These are phyloP conservation scores for Solioccasus polychromus DNA, from an alignment of 768 basidiomycete genomes.

Conservation along the genomic window DNA sequence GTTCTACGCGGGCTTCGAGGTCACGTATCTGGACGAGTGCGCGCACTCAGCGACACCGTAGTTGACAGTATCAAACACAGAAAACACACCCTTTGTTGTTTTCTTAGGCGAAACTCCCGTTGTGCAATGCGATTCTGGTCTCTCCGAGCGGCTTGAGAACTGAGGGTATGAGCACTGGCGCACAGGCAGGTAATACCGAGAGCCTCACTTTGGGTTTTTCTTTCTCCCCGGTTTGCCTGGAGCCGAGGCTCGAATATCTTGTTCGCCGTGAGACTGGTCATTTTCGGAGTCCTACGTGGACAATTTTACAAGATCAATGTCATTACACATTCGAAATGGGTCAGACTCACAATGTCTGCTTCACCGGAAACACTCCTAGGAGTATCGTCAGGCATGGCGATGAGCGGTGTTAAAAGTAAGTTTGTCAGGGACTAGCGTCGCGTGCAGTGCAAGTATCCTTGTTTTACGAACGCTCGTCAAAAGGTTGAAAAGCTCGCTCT, in stretches of 20 bases:
- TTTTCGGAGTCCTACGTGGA: slow-evolving; percentile 62
- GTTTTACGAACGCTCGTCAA: too few relatives aligned
- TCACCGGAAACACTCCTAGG: slow-evolving; percentile 65
- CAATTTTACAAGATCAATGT: slow-evolving; percentile 7
- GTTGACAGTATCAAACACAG: not conserved
- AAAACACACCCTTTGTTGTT: slow-evolving; percentile 73
- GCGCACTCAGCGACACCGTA: slow-evolving; percentile 4
- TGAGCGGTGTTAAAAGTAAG: slow-evolving; percentile 19
- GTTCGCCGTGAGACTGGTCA: slow-evolving; percentile 53
- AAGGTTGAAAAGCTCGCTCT: too few relatives aligned
- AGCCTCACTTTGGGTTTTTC: slow-evolving; percentile 82
- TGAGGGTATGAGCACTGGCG: slow-evolving; percentile 16
- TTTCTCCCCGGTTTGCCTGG: slow-evolving; percentile 61
- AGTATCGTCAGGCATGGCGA: slow-evolving; percentile 47
- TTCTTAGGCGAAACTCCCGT: slow-evolving; percentile 87
- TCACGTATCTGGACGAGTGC: slow-evolving; percentile 72
- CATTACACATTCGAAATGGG: slow-evolving; percentile 11
- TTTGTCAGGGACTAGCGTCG: slow-evolving; percentile 31
- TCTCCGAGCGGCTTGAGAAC: slow-evolving; percentile 83
- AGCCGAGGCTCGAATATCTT: slow-evolving; percentile 17
- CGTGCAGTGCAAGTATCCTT: not conserved
- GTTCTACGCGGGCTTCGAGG: slow-evolving; percentile 92
- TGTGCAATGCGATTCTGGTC: slow-evolving; percentile 93
- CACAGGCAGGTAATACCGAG: not conserved
- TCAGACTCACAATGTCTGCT: slow-evolving; percentile 42